phyloP scores from a whole-genome alignment of 148 eudicot species.

The Silene uniflora region DNA sequence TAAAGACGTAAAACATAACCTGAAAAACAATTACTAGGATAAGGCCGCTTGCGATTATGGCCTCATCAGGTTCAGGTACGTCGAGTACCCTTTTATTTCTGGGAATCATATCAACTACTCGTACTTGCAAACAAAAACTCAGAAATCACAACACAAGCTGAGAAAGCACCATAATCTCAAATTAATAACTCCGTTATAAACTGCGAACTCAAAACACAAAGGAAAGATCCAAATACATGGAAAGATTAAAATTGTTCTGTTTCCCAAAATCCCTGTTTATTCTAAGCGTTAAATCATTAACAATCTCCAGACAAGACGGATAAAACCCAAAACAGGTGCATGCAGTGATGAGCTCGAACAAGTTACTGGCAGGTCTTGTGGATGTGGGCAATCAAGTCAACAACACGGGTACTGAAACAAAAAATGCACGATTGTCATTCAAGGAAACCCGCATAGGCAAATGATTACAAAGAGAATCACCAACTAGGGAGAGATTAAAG shows the following conservation, averaged over 20 bases:
- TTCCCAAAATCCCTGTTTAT: conserved; percentile 22
- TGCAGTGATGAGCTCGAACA: neutral
- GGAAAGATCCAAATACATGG: neutral
- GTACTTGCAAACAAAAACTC: no score
- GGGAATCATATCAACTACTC: neutral
- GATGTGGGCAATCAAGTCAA: conserved; percentile 69
- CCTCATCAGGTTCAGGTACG: no score
- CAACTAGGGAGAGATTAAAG: neutral
- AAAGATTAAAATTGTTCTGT: conserved; percentile 10
- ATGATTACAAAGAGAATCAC: neutral
- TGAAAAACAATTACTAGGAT: no score
- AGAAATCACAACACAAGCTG: neutral
- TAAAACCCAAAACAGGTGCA: neutral
- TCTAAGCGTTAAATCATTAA: neutral
- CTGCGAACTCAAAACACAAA: neutral
- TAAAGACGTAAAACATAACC: no score
- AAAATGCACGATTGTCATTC: neutral
- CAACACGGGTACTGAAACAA: conserved; percentile 64
- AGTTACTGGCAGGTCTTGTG: conserved; percentile 37
- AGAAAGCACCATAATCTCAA: neutral
- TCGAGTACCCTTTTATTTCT: no score
- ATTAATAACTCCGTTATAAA: neutral
- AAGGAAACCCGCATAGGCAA: neutral
- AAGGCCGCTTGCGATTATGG: no score
- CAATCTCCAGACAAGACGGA: neutral